Evolutionary conservation across 768 basidiomycete species (phyloP).

Genomic region (Rhodosporidiobolus odoratus): DNA sequence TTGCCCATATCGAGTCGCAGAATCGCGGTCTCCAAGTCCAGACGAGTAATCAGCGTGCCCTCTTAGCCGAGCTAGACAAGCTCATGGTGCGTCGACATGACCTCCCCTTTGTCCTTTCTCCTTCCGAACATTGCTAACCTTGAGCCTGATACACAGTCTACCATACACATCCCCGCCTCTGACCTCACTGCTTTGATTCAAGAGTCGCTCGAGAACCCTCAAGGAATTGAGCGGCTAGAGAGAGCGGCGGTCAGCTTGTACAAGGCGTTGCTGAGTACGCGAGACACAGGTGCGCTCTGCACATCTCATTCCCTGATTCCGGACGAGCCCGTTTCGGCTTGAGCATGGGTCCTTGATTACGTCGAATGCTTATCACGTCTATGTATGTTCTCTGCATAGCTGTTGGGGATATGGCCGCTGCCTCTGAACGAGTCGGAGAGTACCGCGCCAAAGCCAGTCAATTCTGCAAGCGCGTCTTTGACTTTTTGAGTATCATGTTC

Average conservation of each 20-base stretch:
- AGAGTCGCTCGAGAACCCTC: conserved; percentile 75
- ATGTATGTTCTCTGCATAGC: conserved; percentile 4
- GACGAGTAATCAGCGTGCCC: conserved; percentile 83
- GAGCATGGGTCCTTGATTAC: too few species aligned
- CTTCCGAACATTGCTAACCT: not conserved
- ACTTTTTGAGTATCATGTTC: conserved; percentile 87
- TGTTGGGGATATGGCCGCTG: conserved; percentile 83
- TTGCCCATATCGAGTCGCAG: conserved; percentile 89
- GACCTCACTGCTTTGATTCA: conserved; percentile 72
- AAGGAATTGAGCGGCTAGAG: conserved; percentile 72
- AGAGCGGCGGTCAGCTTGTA: conserved; percentile 81
- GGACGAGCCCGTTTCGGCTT: too few species aligned
- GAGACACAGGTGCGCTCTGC: conserved; percentile 65
- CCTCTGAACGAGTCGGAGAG: conserved; percentile 85
- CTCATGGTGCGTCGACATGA: conserved; percentile 58
- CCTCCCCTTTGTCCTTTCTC: not conserved
- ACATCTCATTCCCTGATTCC: not conserved
- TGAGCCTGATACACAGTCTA: conserved; percentile 58
- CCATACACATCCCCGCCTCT: conserved; percentile 81
- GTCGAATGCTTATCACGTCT: too few species aligned
- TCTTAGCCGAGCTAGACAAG: conserved; percentile 79
- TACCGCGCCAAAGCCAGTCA: conserved; percentile 83
- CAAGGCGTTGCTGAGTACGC: conserved; percentile 83
- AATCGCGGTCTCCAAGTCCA: conserved; percentile 95
- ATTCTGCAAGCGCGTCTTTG: conserved; percentile 85